phyloP scores from a whole-genome alignment of 2,329 filamentous ascomycete genomes.

The Trichoderma atroviride region DNA sequence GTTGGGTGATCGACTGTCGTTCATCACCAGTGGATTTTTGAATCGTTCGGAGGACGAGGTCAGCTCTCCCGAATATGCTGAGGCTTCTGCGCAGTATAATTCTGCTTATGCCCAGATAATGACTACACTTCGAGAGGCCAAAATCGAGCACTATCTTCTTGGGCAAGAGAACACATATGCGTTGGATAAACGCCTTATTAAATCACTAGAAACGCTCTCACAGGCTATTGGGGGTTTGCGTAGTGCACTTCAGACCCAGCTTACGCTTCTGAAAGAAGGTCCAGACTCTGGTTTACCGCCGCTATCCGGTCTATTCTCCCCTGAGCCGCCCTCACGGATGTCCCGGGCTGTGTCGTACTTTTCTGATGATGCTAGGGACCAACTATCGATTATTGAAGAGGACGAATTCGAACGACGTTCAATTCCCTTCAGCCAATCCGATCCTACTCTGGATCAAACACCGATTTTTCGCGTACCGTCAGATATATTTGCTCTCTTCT shows the following conservation, averaged over 20 bases:
- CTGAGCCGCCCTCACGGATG: conserved; percentile 31
- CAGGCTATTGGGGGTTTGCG: conserved; percentile 89
- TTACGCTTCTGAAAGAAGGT: conserved; percentile 74
- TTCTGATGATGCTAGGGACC: conserved; percentile 46
- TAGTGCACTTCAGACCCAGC: conserved; percentile 87
- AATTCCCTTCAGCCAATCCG: conserved; percentile 35
- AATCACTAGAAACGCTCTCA: conserved; percentile 80
- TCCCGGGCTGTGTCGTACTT: conserved; percentile 37
- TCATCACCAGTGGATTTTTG: conserved; percentile 81
- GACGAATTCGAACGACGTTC: conserved; percentile 50
- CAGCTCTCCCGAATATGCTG: conserved; percentile 64
- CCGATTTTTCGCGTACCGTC: conserved; percentile 62
- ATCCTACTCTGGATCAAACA: conserved; percentile 35
- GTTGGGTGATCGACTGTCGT: conserved; percentile 77
- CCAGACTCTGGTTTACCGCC: conserved; percentile 32
- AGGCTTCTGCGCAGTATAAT: conserved; percentile 65
- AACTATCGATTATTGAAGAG: conserved; percentile 65
- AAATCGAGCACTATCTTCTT: conserved; percentile 82
- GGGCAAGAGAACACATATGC: conserved; percentile 79
- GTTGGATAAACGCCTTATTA: conserved; percentile 77
- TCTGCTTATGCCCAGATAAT: conserved; percentile 70
- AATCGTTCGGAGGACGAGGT: conserved; percentile 81
- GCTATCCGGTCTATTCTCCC: conserved; percentile 29
- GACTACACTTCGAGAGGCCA: conserved; percentile 80
- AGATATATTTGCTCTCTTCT: conserved; percentile 91